phyloP scores from a whole-genome alignment of 2,329 filamentous ascomycete species.

The Alternaria longipes region DNA sequence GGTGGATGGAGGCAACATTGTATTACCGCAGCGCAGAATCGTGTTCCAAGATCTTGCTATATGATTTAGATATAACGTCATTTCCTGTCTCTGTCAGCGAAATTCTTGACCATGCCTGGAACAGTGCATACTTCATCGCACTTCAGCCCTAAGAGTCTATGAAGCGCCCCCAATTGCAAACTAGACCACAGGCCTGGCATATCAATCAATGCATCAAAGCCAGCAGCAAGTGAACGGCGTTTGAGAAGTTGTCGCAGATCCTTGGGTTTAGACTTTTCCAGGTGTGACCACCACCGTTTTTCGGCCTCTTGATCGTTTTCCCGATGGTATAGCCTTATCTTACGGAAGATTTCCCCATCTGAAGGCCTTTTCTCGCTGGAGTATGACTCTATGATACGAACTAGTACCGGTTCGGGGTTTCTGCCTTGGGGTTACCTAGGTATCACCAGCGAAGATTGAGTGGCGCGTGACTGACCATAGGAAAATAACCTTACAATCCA shows the following conservation, averaged over 20 bases:
- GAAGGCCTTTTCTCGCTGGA: conserved; percentile 25
- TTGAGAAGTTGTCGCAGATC: conserved; percentile 29
- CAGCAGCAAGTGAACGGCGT: conserved; percentile 12
- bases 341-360: conserved; percentile 32
- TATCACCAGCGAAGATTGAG: background rate
- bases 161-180: conserved; percentile 30
- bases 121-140: conserved; percentile 27
- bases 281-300: conserved; percentile 26
- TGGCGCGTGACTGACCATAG: conserved; percentile 16
- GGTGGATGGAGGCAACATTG: conserved; percentile 6
- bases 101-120: too few relatives aligned
- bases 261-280: conserved; percentile 29
- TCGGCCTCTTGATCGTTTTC: conserved; percentile 17
- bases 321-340: conserved; percentile 26
- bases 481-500: conserved; percentile 30
- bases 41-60: conserved; percentile 13
- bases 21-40: conserved; percentile 18
- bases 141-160: conserved; percentile 30
- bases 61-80: conserved; percentile 25
- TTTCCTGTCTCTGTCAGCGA: conserved; percentile 15
- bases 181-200: conserved; percentile 31
- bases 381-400: conserved; percentile 22
- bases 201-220: conserved; percentile 29
- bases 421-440: conserved; percentile 9
- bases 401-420: conserved; percentile 14